These are phyloP conservation scores for Sclerotinia sclerotiorum DNA, from an alignment of 2,329 filamentous ascomycete species.

Conservation along the genomic window DNA sequence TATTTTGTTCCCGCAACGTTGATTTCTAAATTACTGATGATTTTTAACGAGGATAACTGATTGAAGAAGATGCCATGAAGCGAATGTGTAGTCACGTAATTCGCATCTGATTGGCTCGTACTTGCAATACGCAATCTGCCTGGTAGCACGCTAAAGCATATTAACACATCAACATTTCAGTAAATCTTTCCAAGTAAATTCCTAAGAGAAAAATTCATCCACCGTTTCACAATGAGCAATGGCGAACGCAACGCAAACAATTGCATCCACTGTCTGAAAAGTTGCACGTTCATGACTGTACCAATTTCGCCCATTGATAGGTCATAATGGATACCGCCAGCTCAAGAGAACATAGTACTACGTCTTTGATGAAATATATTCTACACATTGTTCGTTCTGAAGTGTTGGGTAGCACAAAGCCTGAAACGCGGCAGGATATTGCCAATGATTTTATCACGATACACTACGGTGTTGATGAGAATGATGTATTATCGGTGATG, in stretches of 20 bases:
- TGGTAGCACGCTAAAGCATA: neutral
- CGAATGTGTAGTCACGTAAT: neutral
- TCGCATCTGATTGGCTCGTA: neutral
- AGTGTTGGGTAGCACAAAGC: neutral
- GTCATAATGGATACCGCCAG: neutral
- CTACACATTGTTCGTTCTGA: neutral
- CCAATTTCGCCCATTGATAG: neutral
- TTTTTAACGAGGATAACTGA: no score
- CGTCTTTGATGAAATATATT: neutral
- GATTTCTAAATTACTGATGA: no score
- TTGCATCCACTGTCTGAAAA: neutral
- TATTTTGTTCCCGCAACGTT: no score
- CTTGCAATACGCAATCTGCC: neutral
- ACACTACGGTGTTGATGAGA: neutral
- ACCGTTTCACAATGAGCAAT: neutral
- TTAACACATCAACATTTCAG: neutral
- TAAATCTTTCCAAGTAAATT: neutral
- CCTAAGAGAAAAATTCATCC: neutral
- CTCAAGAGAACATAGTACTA: neutral
- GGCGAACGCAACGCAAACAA: no score
- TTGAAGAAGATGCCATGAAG: neutral
- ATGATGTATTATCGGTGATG: neutral
- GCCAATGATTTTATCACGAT: neutral
- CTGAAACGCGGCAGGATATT: neutral
- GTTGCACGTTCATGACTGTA: neutral